A percentile compares a stretch with the other conserved stretches of the same genome.
These are phyloP conservation scores for Glycine soja DNA, from an alignment of 306 rosid genomes.

Conservation along the genomic window DNA sequence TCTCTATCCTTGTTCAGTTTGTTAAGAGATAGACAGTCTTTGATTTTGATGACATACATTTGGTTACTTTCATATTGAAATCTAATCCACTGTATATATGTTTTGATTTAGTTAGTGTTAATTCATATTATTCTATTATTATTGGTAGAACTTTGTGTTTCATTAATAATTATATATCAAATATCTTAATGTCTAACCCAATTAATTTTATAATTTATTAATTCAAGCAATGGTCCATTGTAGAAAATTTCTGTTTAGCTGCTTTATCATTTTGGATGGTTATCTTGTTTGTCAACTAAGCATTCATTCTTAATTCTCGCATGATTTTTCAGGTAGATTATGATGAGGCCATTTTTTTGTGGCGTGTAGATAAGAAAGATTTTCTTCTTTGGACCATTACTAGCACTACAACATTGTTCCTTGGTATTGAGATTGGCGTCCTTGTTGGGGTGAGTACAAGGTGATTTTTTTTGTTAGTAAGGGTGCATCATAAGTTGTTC, in stretches of 20 bases:
- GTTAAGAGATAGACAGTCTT: constrained; percentile 22
- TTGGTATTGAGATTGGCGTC: constrained; percentile 98
- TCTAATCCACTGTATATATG: constrained; percentile 29
- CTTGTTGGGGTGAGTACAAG: constrained; percentile 84
- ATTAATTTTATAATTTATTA: constrained; percentile 25
- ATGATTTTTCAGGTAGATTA: constrained; percentile 83
- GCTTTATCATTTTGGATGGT: constrained; percentile 38
- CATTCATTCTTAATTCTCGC: constrained; percentile 24
- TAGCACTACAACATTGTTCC: constrained; percentile 76
- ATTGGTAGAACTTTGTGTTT: constrained; percentile 2
- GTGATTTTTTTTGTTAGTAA: constrained; percentile 35
- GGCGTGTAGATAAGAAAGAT: constrained; percentile 94
- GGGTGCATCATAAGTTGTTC: constrained; percentile 33
- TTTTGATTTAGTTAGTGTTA: constrained; percentile 10
- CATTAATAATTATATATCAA: constrained; percentile 3
- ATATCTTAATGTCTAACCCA: constrained; percentile 22
- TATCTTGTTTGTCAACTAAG: constrained; percentile 32
- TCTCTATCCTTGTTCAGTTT: constrained; percentile 32
- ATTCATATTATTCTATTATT: background rate
- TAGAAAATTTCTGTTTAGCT: constrained; percentile 36
- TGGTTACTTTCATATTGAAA: constrained; percentile 30
- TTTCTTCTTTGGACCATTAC: constrained; percentile 97
- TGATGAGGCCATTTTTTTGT: constrained; percentile 84
- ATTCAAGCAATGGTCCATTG: constrained; percentile 33
- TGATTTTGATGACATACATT: constrained; percentile 8